Evolutionary conservation across 345 rosid species (phyloP), one percentile per base, ranked within the genome.

Genomic region (Cardamine resedifolia): DNA sequence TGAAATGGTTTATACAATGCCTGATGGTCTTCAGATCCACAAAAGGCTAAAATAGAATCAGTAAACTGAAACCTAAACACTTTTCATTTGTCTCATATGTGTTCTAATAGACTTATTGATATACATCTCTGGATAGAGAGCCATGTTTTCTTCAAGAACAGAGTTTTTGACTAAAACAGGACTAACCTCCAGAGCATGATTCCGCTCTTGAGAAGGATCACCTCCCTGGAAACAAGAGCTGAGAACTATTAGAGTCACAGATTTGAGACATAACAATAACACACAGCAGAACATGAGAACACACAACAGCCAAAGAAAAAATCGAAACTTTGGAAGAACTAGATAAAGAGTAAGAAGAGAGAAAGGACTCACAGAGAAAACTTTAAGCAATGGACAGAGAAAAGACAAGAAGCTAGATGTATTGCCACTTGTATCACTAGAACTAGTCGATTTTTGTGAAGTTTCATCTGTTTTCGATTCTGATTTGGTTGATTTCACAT

Each of bases 321-420:
- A 48, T 3, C 0, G 16, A 66, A 38, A 23, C 3, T 76, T 36
- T 3, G 53, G 7, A 48, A 15, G 26, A 24, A 20, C 45, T 18
- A 58, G 23, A 26, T 45, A 9, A n/a, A n/a, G 15, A 7, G 39
- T 44, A 21, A 3, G 12, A 52, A 57, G 58, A 65, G 53, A 58
- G 44, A 44, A 31, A 3, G 38, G n/a, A 81, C 87, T 74, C 64
- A 88, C 96, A 56, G 92, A 86, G 79, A 89, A 89, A 55, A 91
- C 79, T 81, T 79, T 87, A 72, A 87, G 97, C 74, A 91, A 76
- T 15, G 97, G 96, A 41, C 96, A 89, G 16, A 91, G 90, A 56
- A 91, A 20, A 39, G 97, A 89, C 80, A 91, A 82, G 86, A 91
- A 85, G 78, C 82, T 84, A 23, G 88, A 58, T 24, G 85, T 1